Evolutionary conservation across 2,329 filamentous ascomycete genomes (phyloP).

Genomic region (Pseudogymnoascus sp.): DNA sequence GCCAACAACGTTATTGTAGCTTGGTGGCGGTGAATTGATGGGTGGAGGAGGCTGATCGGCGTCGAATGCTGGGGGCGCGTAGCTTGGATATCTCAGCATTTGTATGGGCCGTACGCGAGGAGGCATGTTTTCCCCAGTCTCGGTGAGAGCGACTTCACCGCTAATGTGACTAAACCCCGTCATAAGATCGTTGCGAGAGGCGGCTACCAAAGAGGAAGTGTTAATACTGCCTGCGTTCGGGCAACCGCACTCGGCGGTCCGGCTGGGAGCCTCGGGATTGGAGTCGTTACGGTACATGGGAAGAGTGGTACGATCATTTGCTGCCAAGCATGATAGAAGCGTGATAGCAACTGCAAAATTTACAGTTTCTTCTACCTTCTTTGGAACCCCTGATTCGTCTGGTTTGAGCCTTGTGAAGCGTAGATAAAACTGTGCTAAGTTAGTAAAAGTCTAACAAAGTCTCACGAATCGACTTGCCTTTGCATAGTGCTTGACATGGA

Average conservation of each 20-base stretch:
- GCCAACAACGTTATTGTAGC: slow-evolving; percentile 59
- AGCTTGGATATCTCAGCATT: slow-evolving; percentile 59
- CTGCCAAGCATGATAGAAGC: slow-evolving; percentile 65
- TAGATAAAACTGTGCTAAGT: slow-evolving; percentile 55
- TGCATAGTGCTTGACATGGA: slow-evolving; percentile 71
- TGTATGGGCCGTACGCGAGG: slow-evolving; percentile 52
- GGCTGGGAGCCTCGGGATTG: slow-evolving; percentile 33
- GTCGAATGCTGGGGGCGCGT: slow-evolving; percentile 64
- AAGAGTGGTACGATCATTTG: slow-evolving; percentile 61
- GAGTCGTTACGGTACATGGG: slow-evolving; percentile 58
- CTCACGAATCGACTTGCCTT: slow-evolving; percentile 44
- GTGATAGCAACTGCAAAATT: slow-evolving; percentile 43
- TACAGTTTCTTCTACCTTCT: slow-evolving; percentile 53
- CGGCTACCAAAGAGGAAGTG: slow-evolving; percentile 13
- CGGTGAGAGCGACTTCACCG: slow-evolving; percentile 37
- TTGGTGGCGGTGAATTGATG: slow-evolving; percentile 61
- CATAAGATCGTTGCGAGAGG: background rate
- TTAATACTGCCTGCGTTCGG: slow-evolving; percentile 45
- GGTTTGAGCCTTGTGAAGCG: slow-evolving; percentile 63
- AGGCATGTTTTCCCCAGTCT: slow-evolving; percentile 32
- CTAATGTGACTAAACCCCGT: slow-evolving; percentile 18
- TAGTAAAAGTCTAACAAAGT: background rate
- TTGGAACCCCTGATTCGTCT: slow-evolving; percentile 46
- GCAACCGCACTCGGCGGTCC: slow-evolving; percentile 51
- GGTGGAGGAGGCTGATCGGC: slow-evolving; percentile 62